Conservation (phyloP, 371 early-diverging fungal species). For the Sanchytrium tribonematis region DNA sequence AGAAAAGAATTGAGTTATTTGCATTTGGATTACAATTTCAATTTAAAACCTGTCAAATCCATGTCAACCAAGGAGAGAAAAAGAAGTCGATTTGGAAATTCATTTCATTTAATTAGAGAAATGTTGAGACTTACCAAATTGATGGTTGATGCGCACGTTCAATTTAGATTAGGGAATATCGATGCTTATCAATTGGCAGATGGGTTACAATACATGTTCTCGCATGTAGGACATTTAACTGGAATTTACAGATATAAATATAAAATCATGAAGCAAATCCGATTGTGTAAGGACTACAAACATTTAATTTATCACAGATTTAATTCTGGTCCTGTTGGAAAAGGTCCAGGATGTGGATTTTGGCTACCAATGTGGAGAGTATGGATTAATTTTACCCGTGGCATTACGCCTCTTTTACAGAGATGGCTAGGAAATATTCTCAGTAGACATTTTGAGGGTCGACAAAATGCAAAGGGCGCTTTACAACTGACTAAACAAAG, state of each 20-base stretch:
- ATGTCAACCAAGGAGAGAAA: constrained; percentile 98
- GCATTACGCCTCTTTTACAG: constrained; percentile 84
- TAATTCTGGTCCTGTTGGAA: constrained; percentile 85
- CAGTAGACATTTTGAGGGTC: constrained; percentile 92
- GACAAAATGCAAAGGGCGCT: constrained; percentile 82
- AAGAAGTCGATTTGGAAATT: constrained; percentile 92
- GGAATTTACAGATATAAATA: constrained; percentile 99
- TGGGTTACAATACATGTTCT: constrained; percentile 89
- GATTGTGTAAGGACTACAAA: constrained; percentile 28
- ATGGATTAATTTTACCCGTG: constrained; percentile 96
- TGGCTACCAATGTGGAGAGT: constrained; percentile 99
- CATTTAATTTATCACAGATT: constrained; percentile 26
- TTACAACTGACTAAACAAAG: constrained; percentile 97
- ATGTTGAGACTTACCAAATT: constrained; percentile 88
- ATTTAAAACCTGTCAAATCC: constrained; percentile 85
- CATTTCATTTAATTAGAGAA: constrained; percentile 71
- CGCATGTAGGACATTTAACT: constrained; percentile 94
- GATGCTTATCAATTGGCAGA: constrained; percentile 90
- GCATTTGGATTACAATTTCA: constrained; percentile 93
- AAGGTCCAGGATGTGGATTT: constrained; percentile 88
- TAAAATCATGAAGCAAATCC: constrained; percentile 86
- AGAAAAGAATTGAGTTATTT: constrained; percentile 88
- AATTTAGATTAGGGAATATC: constrained; percentile 81
- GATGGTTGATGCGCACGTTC: constrained; percentile 85
- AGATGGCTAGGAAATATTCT: constrained; percentile 91